Base-by-base conservation (phyloP, 176 grass and related monocot genomes). In the Phragmites australis region DNA sequence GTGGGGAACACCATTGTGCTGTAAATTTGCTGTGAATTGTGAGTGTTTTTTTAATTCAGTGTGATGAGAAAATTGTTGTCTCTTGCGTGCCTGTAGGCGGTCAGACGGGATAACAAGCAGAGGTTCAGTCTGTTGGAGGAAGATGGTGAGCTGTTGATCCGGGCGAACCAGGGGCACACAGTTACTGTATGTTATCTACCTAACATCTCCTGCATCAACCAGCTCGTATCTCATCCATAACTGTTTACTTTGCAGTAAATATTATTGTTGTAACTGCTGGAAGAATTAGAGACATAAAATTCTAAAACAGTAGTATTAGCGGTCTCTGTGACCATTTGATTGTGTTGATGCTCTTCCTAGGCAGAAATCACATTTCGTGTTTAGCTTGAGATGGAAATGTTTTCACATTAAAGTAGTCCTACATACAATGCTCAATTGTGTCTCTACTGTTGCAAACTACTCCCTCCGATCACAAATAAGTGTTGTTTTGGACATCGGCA, bases 101-200 rank as follows among this genome's bases (percentile, higher is more conserved):
- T 97, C 29, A 94, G 83, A 68, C 80, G 68, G 63, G 87, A 92
- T 65, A 94, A 87, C 80, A 97, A 97, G 77, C 94, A 97, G 74
- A 85, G 91, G 6, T 94, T 97, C 71, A 82, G 80, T 81, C 77
- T 97, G 70, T 76, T 94, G 87, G 94, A 97, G 89, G 91, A 97
- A 90, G 77, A 94, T 47, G 87, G 89, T 0, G 89, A 92, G 68
- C 82, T 94, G 52, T 65, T 92, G 17, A 94, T 97, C 52, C 91
- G 94, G 8, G 94, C 91, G 21, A 97, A 97, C 80, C 94, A 97
- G 62, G 94, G 91, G 14, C 94, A 97, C 79, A 82, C 91, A 2
- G 77, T 94, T 45, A 80, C 45, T 17, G 94, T 97, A 84, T 65
- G 71, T 90, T 80, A 37, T 68, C n/a, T 51, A 19, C 43, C 41